These are phyloP conservation scores for Ustanciosporium gigantosporum DNA, from an alignment of 1,284 basidiomycete genomes.

Conservation along the genomic window DNA sequence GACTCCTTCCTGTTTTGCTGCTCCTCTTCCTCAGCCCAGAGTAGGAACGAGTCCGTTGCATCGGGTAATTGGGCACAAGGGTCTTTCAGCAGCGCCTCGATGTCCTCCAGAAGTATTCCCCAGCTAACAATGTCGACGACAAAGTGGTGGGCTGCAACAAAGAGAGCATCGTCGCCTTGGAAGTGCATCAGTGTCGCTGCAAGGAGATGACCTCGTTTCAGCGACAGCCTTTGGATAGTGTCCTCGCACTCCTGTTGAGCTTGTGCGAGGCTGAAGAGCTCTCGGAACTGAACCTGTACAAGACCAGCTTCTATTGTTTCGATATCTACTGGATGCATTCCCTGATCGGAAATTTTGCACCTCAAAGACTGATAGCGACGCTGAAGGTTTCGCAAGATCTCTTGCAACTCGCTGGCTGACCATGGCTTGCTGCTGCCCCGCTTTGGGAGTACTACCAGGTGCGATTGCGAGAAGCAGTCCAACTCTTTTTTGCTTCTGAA, in stretches of 20 bases:
- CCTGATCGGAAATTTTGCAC: background rate
- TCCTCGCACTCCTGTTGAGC: background rate
- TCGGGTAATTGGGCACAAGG: background rate
- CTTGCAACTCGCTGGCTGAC: background rate
- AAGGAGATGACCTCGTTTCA: background rate
- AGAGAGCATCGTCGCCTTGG: background rate
- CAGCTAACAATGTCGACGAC: slow-evolving; percentile 6
- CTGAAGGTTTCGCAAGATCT: background rate
- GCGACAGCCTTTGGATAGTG: background rate
- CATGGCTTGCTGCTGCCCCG: background rate
- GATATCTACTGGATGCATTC: background rate
- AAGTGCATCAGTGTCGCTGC: background rate
- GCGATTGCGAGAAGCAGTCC: background rate
- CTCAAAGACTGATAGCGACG: background rate
- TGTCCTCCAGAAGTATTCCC: slow-evolving; percentile 1
- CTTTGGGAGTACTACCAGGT: background rate
- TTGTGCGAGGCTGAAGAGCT: background rate
- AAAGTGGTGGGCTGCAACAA: slow-evolving; percentile 4
- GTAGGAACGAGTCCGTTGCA: background rate
- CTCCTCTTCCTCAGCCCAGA: background rate
- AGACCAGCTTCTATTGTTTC: background rate
- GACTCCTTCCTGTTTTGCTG: background rate
- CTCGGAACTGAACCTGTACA: background rate
- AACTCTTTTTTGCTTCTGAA: background rate
- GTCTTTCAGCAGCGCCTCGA: background rate